Conservation (phyloP, 805 yeast species). For the Millerozyma miso region DNA sequence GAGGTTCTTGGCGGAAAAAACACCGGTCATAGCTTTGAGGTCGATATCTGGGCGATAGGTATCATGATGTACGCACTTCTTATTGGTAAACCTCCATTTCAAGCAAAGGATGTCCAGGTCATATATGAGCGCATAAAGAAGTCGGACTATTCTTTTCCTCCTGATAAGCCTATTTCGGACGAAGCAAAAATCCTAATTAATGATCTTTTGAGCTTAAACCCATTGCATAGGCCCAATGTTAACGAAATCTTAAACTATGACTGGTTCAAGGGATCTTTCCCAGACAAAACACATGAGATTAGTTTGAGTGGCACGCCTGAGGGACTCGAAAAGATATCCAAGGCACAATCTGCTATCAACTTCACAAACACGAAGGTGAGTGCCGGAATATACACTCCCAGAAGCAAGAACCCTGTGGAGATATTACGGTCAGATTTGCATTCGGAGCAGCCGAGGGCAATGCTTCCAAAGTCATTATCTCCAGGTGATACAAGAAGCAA, state of each 20-base stretch:
- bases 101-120: conserved; percentile 86
- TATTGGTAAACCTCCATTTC: conserved; percentile 96
- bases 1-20: conserved; percentile 88
- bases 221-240: conserved; percentile 74
- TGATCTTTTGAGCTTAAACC: conserved; percentile 73
- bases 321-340: conserved; percentile 47
- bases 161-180: conserved; percentile 57
- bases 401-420: conserved; percentile 60
- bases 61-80: conserved; percentile 92
- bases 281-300: conserved; percentile 58
- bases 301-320: conserved; percentile 64
- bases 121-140: conserved; percentile 89
- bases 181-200: conserved; percentile 72
- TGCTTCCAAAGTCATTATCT: conserved; percentile 84
- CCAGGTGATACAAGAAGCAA: conserved; percentile 89
- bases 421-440: conserved; percentile 65
- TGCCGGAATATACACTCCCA: conserved; percentile 57
- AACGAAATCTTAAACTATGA: conserved; percentile 74
- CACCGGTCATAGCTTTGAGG: conserved; percentile 89
- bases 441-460: conserved; percentile 60
- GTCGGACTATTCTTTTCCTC: conserved; percentile 77
- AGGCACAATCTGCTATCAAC: conserved; percentile 61
- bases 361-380: conserved; percentile 60
- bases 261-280: conserved; percentile 88
- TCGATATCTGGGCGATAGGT: conserved; percentile 97